Conservation (phyloP, 2,329 filamentous ascomycete species). For the Cyanodermella asteris region DNA sequence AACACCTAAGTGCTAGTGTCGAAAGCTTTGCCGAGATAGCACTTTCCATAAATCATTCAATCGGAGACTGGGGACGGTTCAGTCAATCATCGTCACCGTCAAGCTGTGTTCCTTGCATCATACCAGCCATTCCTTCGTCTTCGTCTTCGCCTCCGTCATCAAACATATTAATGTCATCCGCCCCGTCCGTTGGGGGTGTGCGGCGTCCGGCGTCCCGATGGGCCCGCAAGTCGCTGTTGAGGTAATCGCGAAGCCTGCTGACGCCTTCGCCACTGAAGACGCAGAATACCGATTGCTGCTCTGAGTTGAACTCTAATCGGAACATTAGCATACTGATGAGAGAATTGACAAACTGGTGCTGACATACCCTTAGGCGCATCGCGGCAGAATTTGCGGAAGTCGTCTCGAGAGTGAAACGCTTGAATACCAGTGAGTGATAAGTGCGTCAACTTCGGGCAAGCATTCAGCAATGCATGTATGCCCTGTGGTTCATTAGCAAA, state of each 20-base stretch:
- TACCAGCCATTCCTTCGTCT: slow-evolving; percentile 32
- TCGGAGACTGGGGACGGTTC: no score
- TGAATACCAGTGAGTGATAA: slow-evolving; percentile 84
- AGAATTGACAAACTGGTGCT: background rate
- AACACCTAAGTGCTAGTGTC: no score
- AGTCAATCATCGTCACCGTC: slow-evolving; percentile 8
- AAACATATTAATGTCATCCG: no score
- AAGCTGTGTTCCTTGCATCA: slow-evolving; percentile 8
- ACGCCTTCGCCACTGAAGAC: slow-evolving; percentile 84
- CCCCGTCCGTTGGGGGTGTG: no score
- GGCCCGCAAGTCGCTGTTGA: slow-evolving; percentile 34
- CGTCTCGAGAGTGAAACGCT: slow-evolving; percentile 58
- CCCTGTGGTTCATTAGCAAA: slow-evolving; percentile 37
- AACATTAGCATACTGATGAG: slow-evolving; percentile 4
- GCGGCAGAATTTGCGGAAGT: slow-evolving; percentile 68
- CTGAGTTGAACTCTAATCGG: slow-evolving; percentile 67
- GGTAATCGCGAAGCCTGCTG: slow-evolving; percentile 60
- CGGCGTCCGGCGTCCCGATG: slow-evolving; percentile 25
- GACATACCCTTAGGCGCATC: slow-evolving; percentile 52
- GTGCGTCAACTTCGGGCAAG: slow-evolving; percentile 80
- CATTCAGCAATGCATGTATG: slow-evolving; percentile 72
- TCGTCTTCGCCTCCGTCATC: slow-evolving; percentile 70
- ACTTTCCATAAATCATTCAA: no score
- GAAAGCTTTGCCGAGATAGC: no score
- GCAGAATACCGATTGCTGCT: slow-evolving; percentile 89